Evolutionary conservation across 331 rosid genomes (phyloP), one percentile per base, ranked within the genome.

Genomic region (Malus hybrid): DNA sequence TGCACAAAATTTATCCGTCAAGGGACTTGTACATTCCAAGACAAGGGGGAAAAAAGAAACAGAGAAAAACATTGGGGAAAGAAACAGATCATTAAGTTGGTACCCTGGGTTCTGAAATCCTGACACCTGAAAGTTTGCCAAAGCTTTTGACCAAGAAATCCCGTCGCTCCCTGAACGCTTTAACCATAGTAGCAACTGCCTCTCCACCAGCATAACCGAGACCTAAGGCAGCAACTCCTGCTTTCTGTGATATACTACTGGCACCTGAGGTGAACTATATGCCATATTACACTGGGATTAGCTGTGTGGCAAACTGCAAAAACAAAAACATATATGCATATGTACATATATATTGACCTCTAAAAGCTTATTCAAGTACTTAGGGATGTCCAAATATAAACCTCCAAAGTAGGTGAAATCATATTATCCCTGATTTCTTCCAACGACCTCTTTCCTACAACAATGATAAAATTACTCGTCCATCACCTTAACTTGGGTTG

Each of bases 161-260:
- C 52, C 97, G 84, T 12, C 98, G 86, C 73, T 93, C 96, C 56
- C 86, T 77, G 86, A 93, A 93, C 31, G 97, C 97, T 84, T 88
- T 93, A 71, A 89, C 98, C 98, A 93, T 93, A 27, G 56, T 74
- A 57, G 93, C 61, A 75, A 89, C 93, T 64, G 83, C 84, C 84
- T 89, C 93, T 10, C 98, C 97, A 69, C 98, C 98, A 70, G 93
- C 96, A 80, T 87, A 85, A 65, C 98, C 98, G 54, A 93, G 82
- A 77, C 97, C 98, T 68, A 93, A 75, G 44, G 98, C 98, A 61
- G 98, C 96, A 42, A 93, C 93, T 27, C 57, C 98, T 19, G 98
- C 98, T 83, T 91, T 93, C 84, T 93, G 98, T 71, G 96, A 60
- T 83, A 93, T 84, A 60, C 97, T 93, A 86, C 93, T 77, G 63